A percentile compares a stretch with the other conserved stretches of the same genome.
Conservation (phyloP, 2,329 filamentous ascomycete species). For the Fusarium brevicatenulatum region DNA sequence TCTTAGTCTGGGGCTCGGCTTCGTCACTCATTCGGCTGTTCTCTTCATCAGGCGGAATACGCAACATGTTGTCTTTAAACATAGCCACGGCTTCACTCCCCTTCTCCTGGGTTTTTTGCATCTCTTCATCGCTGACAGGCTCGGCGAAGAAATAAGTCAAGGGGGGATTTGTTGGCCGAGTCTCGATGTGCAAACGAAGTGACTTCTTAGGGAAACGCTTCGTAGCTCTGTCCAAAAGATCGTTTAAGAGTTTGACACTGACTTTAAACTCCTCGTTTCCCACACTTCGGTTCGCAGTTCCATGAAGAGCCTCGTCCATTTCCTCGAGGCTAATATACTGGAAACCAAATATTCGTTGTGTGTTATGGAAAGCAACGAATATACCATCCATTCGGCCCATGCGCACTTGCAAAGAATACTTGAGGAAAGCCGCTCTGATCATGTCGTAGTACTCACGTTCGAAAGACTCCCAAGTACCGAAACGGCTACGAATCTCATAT, state of each 20-base stretch:
- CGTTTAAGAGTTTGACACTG: constrained; percentile 82
- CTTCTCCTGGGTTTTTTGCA: constrained; percentile 76
- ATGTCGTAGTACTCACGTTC: constrained; percentile 98
- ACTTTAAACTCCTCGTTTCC: constrained; percentile 88
- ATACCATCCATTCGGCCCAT: constrained; percentile 99
- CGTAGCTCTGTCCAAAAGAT: constrained; percentile 80
- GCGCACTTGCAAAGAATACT: constrained; percentile 95
- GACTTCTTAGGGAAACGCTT: constrained; percentile 79
- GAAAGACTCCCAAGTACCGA: constrained; percentile 88
- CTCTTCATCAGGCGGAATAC: constrained; percentile 52
- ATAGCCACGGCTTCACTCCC: constrained; percentile 72
- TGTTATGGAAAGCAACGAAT: constrained; percentile 96
- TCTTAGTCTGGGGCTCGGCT: constrained; percentile 11
- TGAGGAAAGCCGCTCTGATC: constrained; percentile 92
- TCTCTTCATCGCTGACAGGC: constrained; percentile 78
- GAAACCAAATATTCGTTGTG: constrained; percentile 94
- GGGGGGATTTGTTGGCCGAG: constrained; percentile 66
- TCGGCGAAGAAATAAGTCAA: constrained; percentile 93
- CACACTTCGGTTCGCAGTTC: constrained; percentile 70
- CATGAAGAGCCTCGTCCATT: constrained; percentile 92
- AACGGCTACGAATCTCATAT: constrained; percentile 83
- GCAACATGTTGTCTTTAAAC: constrained; percentile 73
- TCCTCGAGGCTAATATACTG: constrained; percentile 90
- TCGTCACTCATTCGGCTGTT: constrained; percentile 4
- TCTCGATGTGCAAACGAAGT: constrained; percentile 84